Percentiles rank a stretch among this genome's conserved stretches.
These are phyloP conservation scores for Glycine latifolia DNA, from an alignment of 306 rosid species.

Conservation along the genomic window DNA sequence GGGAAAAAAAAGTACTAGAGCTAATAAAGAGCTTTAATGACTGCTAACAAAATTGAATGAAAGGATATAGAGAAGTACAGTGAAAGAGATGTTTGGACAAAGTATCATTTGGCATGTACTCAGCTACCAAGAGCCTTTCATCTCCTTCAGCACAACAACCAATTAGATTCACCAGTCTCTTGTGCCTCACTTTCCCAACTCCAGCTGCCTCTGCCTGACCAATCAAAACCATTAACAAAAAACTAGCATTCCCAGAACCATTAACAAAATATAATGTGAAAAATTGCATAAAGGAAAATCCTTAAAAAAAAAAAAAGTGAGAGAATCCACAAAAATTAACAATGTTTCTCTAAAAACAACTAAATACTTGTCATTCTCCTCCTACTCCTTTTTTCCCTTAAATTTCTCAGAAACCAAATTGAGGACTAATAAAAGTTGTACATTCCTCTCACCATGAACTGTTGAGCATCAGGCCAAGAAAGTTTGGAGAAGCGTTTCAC, in stretches of 20 bases:
- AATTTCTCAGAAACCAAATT: slow-evolving; percentile 35
- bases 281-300: slow-evolving; percentile 7
- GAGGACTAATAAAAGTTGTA: background rate
- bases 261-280: slow-evolving; percentile 23
- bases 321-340: slow-evolving; percentile 18
- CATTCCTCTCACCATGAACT: slow-evolving; percentile 67
- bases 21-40: slow-evolving; percentile 37
- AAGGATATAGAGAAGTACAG: slow-evolving; percentile 56
- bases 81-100: slow-evolving; percentile 88
- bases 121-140: slow-evolving; percentile 86
- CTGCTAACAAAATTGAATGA: slow-evolving; percentile 22
- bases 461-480: slow-evolving; percentile 88
- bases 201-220: slow-evolving; percentile 82
- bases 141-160: slow-evolving; percentile 89
- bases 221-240: slow-evolving; percentile 47
- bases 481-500: slow-evolving; percentile 78
- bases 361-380: background rate
- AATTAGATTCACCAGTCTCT: slow-evolving; percentile 77
- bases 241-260: slow-evolving; percentile 28
- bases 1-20: slow-evolving; percentile 16
- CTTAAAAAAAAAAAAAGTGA: background rate
- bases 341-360: background rate
- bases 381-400: background rate
- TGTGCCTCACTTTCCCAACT: slow-evolving; percentile 87
- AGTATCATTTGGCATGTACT: slow-evolving; percentile 82